phyloP scores from a whole-genome alignment of 768 basidiomycete species.

The Serendipita indica region DNA sequence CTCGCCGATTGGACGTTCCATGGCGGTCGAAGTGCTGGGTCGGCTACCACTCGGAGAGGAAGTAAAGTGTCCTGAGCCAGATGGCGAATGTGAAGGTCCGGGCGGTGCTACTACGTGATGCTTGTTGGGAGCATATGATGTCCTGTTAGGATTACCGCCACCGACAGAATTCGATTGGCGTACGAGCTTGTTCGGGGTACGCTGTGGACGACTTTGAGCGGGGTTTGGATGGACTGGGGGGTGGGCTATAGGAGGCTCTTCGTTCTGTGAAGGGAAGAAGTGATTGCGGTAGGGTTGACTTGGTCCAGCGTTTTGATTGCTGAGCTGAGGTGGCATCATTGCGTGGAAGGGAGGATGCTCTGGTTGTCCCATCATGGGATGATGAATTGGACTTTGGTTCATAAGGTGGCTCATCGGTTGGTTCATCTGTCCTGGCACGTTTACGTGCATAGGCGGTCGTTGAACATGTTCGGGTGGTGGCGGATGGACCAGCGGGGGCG shows the following conservation, averaged over 20 bases:
- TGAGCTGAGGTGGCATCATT: background rate
- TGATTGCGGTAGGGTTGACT: background rate
- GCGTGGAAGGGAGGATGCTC: background rate
- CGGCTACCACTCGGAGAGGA: background rate
- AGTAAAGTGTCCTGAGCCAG: too few relatives aligned
- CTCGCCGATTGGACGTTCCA: background rate
- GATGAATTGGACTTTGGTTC: background rate
- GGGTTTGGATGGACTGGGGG: too few relatives aligned
- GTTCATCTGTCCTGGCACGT: background rate
- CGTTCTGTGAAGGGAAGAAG: background rate
- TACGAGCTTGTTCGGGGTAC: background rate
- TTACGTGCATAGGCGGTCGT: background rate
- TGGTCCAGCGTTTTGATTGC: background rate
- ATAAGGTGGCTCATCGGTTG: background rate
- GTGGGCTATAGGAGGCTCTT: too few relatives aligned
- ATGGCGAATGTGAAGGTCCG: background rate
- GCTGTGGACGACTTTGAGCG: background rate
- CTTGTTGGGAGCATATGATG: background rate
- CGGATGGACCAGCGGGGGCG: background rate
- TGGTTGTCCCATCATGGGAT: background rate
- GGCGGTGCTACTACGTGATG: background rate
- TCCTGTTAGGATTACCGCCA: background rate
- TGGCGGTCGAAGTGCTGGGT: background rate
- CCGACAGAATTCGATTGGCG: background rate
- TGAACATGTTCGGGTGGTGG: background rate